These are phyloP conservation scores for Leavenworthia alabamica DNA, from an alignment of 345 rosid genomes.

Conservation along the genomic window DNA sequence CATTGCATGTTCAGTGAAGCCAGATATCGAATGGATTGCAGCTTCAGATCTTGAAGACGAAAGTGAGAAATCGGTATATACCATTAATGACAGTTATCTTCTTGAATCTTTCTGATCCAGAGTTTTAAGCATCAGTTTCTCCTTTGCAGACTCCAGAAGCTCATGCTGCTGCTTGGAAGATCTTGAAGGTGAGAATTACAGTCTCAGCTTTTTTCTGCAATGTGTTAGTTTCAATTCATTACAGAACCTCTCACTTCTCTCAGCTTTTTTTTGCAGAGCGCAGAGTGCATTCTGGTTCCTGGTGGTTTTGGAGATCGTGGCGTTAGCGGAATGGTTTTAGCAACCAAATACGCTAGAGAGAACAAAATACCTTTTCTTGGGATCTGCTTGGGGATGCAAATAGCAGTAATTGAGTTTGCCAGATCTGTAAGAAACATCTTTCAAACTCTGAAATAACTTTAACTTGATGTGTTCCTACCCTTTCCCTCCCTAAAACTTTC, in stretches of 20 bases:
- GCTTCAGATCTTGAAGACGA: slow-evolving; percentile 96
- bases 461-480: not conserved
- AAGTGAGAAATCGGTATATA: slow-evolving; percentile 55
- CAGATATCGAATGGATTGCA: slow-evolving; percentile 84
- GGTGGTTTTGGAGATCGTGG: slow-evolving; percentile 99
- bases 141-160: slow-evolving; percentile 67
- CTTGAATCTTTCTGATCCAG: not conserved
- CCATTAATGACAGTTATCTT: not conserved
- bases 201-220: not conserved
- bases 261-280: slow-evolving; percentile 79
- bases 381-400: slow-evolving; percentile 98
- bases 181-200: slow-evolving; percentile 54
- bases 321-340: slow-evolving; percentile 87
- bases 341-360: slow-evolving; percentile 91
- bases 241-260: too few species aligned
- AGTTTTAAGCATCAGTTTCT: slow-evolving; percentile 8
- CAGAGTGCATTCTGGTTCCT: slow-evolving; percentile 85
- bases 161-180: slow-evolving; percentile 82
- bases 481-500: not conserved
- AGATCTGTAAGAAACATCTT: slow-evolving; percentile 53
- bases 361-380: slow-evolving; percentile 85
- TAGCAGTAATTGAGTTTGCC: slow-evolving; percentile 90
- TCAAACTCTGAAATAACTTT: not conserved
- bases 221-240: not conserved
- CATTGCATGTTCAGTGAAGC: slow-evolving; percentile 81